Percentiles rank a stretch among this genome's conserved stretches.
Evolutionary conservation across 495 filamentous ascomycete species (phyloP).

Genomic region (Penicillium coffeae): DNA sequence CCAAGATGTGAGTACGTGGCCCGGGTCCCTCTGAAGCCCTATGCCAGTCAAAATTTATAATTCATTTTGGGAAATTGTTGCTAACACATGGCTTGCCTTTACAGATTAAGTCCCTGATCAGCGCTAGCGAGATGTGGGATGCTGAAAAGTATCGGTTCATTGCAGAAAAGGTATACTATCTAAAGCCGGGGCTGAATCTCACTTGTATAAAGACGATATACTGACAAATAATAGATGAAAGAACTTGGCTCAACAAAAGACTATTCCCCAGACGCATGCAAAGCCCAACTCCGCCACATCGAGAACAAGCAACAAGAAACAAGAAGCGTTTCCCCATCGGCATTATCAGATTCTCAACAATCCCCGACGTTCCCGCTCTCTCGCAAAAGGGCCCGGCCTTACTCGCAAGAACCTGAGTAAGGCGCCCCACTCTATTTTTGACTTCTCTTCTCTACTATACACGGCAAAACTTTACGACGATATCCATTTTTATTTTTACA

Average conservation of each 20-base stretch:
- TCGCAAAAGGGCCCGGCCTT: slow-evolving; percentile 16
- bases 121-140: slow-evolving; percentile 47
- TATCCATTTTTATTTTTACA: neutral
- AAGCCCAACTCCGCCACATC: slow-evolving; percentile 31
- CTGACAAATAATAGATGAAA: slow-evolving; percentile 27
- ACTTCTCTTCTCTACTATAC: neutral
- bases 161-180: slow-evolving; percentile 43
- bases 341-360: slow-evolving; percentile 24
- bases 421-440: neutral
- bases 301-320: slow-evolving; percentile 21
- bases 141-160: slow-evolving; percentile 48
- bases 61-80: neutral
- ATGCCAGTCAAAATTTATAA: neutral
- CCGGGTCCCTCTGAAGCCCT: neutral
- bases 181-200: too few species aligned
- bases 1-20: slow-evolving; percentile 57
- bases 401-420: slow-evolving; percentile 5
- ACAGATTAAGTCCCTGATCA: slow-evolving; percentile 45
- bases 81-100: neutral
- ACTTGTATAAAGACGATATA: slow-evolving; percentile 2
- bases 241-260: slow-evolving; percentile 31
- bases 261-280: slow-evolving; percentile 37
- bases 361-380: slow-evolving; percentile 12
- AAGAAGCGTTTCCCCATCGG: slow-evolving; percentile 16
- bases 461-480: neutral